Conservation (phyloP, 768 basidiomycete species). For the Tylopilus rubrobrunneus region DNA sequence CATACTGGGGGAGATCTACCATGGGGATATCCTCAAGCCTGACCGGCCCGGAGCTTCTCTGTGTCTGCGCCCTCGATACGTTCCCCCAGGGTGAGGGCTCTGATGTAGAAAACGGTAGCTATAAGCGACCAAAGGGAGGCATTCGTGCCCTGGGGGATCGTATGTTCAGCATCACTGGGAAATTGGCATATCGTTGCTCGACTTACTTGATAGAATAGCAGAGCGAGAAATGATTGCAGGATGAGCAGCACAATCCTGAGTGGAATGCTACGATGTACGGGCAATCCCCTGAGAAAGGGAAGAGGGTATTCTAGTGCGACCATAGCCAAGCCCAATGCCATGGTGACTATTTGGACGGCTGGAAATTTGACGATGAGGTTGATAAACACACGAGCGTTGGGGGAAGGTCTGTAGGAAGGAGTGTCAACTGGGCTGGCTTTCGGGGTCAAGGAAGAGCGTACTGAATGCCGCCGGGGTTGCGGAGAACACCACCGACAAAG, state of each 20-base stretch:
- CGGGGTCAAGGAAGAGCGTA: conserved; percentile 35
- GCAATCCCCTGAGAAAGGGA: conserved; percentile 49
- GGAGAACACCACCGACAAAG: conserved; percentile 77
- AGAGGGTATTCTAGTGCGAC: conserved; percentile 72
- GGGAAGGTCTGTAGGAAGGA: conserved; percentile 47
- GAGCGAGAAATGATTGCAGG: conserved; percentile 56
- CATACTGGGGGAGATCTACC: no score
- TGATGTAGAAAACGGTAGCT: conserved; percentile 61
- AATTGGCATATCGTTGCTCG: background rate
- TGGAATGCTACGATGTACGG: conserved; percentile 63
- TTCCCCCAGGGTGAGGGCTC: conserved; percentile 67
- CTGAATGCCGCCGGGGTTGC: conserved; percentile 78
- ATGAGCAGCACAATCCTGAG: conserved; percentile 60
- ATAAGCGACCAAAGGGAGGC: conserved; percentile 77
- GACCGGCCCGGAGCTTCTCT: conserved; percentile 55
- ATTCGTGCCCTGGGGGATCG: conserved; percentile 67
- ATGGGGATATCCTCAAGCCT: conserved; percentile 39
- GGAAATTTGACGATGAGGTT: conserved; percentile 74
- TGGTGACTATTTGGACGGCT: conserved; percentile 64
- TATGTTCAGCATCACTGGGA: background rate
- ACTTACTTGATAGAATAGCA: conserved; percentile 75
- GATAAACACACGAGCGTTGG: conserved; percentile 59
- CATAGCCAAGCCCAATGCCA: conserved; percentile 56
- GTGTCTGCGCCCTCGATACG: conserved; percentile 60
- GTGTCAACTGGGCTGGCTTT: background rate